Conservation (phyloP, 148 eudicot species). For the Fallopia convolvulus region DNA sequence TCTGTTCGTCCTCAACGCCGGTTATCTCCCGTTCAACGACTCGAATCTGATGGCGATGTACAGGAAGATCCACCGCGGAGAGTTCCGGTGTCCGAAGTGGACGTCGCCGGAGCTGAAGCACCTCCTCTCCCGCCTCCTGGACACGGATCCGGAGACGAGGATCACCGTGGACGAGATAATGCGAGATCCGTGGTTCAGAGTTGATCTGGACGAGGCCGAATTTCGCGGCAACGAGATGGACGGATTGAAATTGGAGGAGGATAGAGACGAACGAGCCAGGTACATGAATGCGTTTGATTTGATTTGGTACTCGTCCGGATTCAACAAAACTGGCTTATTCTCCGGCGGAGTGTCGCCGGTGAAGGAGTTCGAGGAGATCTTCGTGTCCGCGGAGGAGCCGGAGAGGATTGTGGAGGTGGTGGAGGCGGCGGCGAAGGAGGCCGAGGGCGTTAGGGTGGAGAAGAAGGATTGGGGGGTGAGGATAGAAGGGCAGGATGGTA, state of each 20-base stretch:
- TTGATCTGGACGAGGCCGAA: constrained; percentile 30
- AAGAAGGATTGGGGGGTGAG: constrained; percentile 27
- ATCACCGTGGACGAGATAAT: constrained; percentile 47
- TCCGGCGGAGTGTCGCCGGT: constrained; percentile 3
- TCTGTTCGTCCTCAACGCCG: constrained; percentile 52
- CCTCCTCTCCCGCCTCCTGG: constrained; percentile 43
- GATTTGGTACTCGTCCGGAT: constrained; percentile 58
- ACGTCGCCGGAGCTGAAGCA: constrained; percentile 44
- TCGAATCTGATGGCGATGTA: constrained; percentile 71
- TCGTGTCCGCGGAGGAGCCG: constrained; percentile 36
- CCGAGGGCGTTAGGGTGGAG: constrained; percentile 23
- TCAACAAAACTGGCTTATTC: constrained; percentile 53
- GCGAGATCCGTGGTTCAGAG: constrained; percentile 61
- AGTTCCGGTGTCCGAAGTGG: constrained; percentile 57
- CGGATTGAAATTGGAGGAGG: constrained; percentile 12
- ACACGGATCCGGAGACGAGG: constrained; percentile 52
- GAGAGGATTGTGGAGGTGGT: constrained; percentile 34
- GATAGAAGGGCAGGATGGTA: constrained; percentile 39
- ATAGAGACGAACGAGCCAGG: neutral
- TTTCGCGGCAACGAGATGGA: constrained; percentile 7
- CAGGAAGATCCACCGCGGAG: constrained; percentile 59
- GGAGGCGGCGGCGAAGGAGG: constrained; percentile 38
- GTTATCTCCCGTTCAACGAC: constrained; percentile 70
- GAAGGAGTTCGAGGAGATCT: constrained; percentile 27
- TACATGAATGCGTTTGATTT: constrained; percentile 61